A percentile compares a stretch with the other conserved stretches of the same genome.
These are phyloP conservation scores for Tylopilus plumbeoviolaceoides DNA, from an alignment of 768 basidiomycete genomes.

Conservation along the genomic window DNA sequence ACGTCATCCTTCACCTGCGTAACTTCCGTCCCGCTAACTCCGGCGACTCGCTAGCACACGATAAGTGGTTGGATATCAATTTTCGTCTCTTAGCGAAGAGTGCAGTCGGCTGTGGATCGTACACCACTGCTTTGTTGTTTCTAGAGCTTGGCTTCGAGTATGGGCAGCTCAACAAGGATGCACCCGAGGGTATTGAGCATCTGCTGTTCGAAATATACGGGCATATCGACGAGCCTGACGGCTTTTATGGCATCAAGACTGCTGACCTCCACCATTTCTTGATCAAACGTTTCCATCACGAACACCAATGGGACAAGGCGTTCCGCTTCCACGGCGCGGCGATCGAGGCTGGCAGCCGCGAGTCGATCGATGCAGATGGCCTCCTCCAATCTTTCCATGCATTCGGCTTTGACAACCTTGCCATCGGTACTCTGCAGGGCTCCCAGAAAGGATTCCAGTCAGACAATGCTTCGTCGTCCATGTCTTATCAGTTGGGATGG, in stretches of 20 bases:
- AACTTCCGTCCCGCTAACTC: constrained; percentile 45
- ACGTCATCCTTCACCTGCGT: constrained; percentile 77
- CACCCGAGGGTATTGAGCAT: constrained; percentile 46
- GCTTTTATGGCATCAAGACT: constrained; percentile 91
- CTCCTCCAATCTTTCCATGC: constrained; percentile 79
- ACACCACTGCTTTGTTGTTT: constrained; percentile 87
- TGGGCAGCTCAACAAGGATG: constrained; percentile 25
- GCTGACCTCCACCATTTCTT: constrained; percentile 75
- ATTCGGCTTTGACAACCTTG: constrained; percentile 89
- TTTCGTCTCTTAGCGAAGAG: constrained; percentile 65
- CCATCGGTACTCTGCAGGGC: constrained; percentile 59
- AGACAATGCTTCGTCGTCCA: constrained; percentile 35
- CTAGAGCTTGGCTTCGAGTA: constrained; percentile 74
- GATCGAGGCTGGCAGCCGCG: constrained; percentile 55
- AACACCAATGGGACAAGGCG: constrained; percentile 88
- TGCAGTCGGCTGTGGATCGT: constrained; percentile 76
- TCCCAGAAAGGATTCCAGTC: constrained; percentile 32
- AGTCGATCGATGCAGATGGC: constrained; percentile 49
- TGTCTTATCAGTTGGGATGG: constrained; percentile 87
- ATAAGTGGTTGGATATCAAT: constrained; percentile 81
- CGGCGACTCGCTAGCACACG: constrained; percentile 47
- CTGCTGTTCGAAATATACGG: constrained; percentile 90
- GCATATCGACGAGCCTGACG: constrained; percentile 96
- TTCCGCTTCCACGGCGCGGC: constrained; percentile 87
- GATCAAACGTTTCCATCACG: constrained; percentile 85